Evolutionary conservation across 305 asterid genomes (phyloP).

Genomic region (Andrographis paniculata): DNA sequence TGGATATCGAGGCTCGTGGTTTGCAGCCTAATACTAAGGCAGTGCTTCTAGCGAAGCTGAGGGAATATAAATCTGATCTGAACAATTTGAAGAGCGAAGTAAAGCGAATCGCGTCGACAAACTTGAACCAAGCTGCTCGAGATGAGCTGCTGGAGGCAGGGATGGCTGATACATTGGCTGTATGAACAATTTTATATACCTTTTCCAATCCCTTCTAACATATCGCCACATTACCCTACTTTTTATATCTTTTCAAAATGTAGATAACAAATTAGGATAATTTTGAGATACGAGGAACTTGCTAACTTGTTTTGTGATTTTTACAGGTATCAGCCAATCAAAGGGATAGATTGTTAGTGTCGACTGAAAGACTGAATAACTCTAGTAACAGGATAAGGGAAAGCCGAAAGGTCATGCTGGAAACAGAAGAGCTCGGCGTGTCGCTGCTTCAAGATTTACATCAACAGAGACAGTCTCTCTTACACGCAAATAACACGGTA

Average conservation of each 20-base stretch:
- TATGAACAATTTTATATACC: slow-evolving; percentile 22
- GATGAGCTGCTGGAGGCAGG: slow-evolving; percentile 85
- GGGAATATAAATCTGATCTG: slow-evolving; percentile 78
- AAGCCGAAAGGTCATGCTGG: slow-evolving; percentile 55
- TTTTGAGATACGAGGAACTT: too few species aligned
- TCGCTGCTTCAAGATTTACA: slow-evolving; percentile 78
- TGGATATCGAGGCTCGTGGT: slow-evolving; percentile 83
- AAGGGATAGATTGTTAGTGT: slow-evolving; percentile 54
- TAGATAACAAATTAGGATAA: too few species aligned
- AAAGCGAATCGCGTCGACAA: slow-evolving; percentile 49
- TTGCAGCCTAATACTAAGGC: slow-evolving; percentile 78
- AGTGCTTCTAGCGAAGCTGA: slow-evolving; percentile 71
- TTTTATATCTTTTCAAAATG: too few species aligned
- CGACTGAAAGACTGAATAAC: slow-evolving; percentile 48
- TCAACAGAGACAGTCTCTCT: slow-evolving; percentile 64
- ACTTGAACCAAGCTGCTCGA: slow-evolving; percentile 63
- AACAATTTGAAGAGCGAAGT: slow-evolving; percentile 62
- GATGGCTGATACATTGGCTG: slow-evolving; percentile 63
- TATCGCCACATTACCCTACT: too few species aligned
- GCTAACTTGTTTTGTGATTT: too few species aligned
- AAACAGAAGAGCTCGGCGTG: slow-evolving; percentile 78
- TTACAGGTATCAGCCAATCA: slow-evolving; percentile 51
- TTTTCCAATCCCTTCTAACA: too few species aligned
- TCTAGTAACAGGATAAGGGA: slow-evolving; percentile 52
- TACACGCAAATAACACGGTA: slow-evolving; percentile 51